Percentiles rank a stretch among this genome's conserved stretches.
These are phyloP conservation scores for Coemansia sp. DNA, from an alignment of 371 early-diverging fungal species.

Conservation along the genomic window DNA sequence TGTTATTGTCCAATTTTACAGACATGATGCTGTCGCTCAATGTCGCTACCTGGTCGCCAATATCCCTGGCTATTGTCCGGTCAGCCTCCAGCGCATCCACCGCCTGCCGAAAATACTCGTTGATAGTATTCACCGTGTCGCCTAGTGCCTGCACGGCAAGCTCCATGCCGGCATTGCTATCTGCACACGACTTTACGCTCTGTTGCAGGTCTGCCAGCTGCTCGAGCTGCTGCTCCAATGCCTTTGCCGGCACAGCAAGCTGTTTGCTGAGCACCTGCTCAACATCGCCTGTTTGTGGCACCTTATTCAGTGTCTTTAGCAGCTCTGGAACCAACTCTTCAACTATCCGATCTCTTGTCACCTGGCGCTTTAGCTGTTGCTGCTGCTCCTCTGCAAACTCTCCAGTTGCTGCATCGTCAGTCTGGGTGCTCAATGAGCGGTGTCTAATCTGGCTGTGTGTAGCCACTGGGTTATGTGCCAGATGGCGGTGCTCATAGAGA, in stretches of 20 bases:
- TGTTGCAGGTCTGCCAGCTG: conserved; percentile 3
- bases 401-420: conserved; percentile 3
- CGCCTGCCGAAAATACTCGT: conserved; percentile 1
- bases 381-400: conserved; percentile 2
- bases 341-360: conserved; percentile 18
- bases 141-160: not conserved
- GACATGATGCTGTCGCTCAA: not conserved
- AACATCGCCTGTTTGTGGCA: conserved; percentile 19
- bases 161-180: not conserved
- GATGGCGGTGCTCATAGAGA: conserved; percentile 13
- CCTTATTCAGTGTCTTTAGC: conserved; percentile 16
- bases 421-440: conserved; percentile 8
- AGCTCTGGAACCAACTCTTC: conserved; percentile 32
- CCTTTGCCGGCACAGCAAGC: not conserved
- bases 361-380: conserved; percentile 8
- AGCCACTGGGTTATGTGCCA: conserved; percentile 2
- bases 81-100: not conserved
- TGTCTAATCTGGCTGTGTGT: not conserved
- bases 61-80: not conserved
- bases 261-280: conserved; percentile 8
- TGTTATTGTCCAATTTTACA: not conserved
- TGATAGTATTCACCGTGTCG: not conserved
- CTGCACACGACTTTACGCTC: not conserved
- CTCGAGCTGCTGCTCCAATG: not conserved
- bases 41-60: not conserved